Evolutionary conservation across 2,329 filamentous ascomycete species (phyloP).

Genomic region (Lachnellula arida): DNA sequence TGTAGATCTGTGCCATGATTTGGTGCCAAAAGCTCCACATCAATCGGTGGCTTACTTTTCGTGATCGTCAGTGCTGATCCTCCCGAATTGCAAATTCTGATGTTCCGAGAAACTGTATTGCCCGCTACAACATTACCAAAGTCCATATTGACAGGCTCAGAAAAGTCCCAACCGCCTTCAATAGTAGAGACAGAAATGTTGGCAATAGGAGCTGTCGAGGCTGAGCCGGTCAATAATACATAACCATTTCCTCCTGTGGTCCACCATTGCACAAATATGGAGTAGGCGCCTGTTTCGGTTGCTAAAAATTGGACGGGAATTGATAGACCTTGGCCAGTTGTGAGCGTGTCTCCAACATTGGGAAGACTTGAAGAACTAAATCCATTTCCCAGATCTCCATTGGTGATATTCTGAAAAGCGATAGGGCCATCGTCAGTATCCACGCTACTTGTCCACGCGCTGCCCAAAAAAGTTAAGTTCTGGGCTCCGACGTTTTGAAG

Average conservation of each 20-base stretch:
- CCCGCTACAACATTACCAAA: slow-evolving; percentile 34
- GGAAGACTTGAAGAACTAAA: slow-evolving; percentile 32
- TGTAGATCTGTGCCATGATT: slow-evolving; percentile 32
- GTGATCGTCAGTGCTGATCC: slow-evolving; percentile 35
- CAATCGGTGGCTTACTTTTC: slow-evolving; percentile 35
- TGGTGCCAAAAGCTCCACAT: slow-evolving; percentile 32
- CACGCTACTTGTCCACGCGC: slow-evolving; percentile 31
- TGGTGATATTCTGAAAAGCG: slow-evolving; percentile 31
- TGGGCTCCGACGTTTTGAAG: slow-evolving; percentile 37
- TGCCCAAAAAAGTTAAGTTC: slow-evolving; percentile 34
- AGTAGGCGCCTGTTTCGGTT: slow-evolving; percentile 31
- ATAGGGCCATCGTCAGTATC: slow-evolving; percentile 10
- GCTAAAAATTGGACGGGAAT: slow-evolving; percentile 35
- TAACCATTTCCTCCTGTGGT: slow-evolving; percentile 33
- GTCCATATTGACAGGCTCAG: slow-evolving; percentile 23
- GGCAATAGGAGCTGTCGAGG: slow-evolving; percentile 33
- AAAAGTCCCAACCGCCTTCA: slow-evolving; percentile 33
- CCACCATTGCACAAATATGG: slow-evolving; percentile 34
- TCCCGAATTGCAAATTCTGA: slow-evolving; percentile 36
- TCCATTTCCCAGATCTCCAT: slow-evolving; percentile 30
- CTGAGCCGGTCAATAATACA: slow-evolving; percentile 33
- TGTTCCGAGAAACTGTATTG: slow-evolving; percentile 27
- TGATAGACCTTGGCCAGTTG: slow-evolving; percentile 29
- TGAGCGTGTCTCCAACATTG: slow-evolving; percentile 28
- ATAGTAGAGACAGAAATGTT: slow-evolving; percentile 34